Evolutionary conservation across 2,329 filamentous ascomycete species (phyloP), one percentile per base, ranked within the genome.

Genomic region (Trichoderma sp.): DNA sequence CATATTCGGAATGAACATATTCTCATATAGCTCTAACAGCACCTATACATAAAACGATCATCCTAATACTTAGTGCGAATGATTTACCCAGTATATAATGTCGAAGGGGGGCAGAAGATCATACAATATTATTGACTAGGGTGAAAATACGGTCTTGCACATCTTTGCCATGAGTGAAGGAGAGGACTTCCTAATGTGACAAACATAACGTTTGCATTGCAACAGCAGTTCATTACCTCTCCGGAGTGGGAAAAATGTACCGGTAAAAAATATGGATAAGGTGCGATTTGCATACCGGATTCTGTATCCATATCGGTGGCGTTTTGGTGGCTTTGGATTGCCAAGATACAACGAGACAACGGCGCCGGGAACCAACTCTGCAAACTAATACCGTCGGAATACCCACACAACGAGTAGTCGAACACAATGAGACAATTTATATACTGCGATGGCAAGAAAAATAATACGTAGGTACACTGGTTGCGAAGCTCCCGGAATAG

Each of bases 71-170:
- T 39, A 3, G 18, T 21, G 8, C 18, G 1, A 47, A 47, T 11
- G 8, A 21, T n/a, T 21, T 11, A 47, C 1, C n/a, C 3, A 21
- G 4, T 1, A 47, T 21, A n/a, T 11, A 11, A 21, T 2, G 18
- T 8, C 15, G 7, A 43, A 43, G 15, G 15, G 2, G 1, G 39
- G 39, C 6, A 4, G 39, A n/a, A 43, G 6, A 47, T 21, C 0
- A 6, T 21, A 21, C 0, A 21, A 21, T 12, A n/a, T 47, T 12
- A 8, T 47, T 0, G 3, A 0, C 43, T 12, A 12, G 9, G 8
- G 43, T 6, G 4, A 47, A 47, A 21, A 6, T 47, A n/a, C 9
- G 43, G n/a, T 1, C n/a, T 12, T 21, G 0, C 18, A 3, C 6
- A 47, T 47, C 18, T 47, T 21, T 0, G 43, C 0, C 43, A 12